These are phyloP conservation scores for Linderniella brevidens DNA, from an alignment of 257 asterid genomes.

Conservation along the genomic window DNA sequence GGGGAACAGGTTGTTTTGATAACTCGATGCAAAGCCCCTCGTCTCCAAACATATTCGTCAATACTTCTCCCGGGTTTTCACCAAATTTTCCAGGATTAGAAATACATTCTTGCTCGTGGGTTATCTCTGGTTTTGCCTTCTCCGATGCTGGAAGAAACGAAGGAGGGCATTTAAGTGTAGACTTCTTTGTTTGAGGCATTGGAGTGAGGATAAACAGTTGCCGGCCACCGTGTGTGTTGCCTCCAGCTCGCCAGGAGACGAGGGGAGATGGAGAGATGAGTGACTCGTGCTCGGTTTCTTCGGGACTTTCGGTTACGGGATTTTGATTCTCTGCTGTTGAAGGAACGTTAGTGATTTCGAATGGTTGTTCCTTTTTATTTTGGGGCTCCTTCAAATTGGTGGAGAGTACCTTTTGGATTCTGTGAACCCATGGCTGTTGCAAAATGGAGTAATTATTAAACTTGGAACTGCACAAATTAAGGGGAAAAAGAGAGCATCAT, in stretches of 20 bases:
- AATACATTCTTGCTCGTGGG: conserved; percentile 12
- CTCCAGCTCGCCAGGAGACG: conserved; percentile 78
- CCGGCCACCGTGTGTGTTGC: conserved; percentile 45
- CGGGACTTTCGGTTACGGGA: conserved; percentile 37
- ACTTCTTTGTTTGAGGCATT: conserved; percentile 34
- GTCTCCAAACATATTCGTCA: background rate
- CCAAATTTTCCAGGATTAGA: conserved; percentile 3
- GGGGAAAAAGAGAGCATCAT: conserved; percentile 3
- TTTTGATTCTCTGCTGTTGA: conserved; percentile 12
- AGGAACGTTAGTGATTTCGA: conserved; percentile 12
- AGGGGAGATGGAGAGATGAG: conserved; percentile 88
- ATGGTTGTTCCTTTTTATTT: conserved; percentile 18
- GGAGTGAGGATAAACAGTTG: conserved; percentile 91
- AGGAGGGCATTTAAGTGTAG: conserved; percentile 20
- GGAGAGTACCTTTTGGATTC: conserved; percentile 38
- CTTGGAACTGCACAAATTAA: background rate
- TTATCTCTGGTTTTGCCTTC: conserved; percentile 11
- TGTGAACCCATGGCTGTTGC: conserved; percentile 81
- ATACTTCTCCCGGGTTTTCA: background rate
- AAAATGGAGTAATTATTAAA: conserved; percentile 5
- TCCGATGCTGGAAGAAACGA: conserved; percentile 14
- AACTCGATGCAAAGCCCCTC: no score
- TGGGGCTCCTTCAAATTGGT: conserved; percentile 16
- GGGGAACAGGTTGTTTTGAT: no score
- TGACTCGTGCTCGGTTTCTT: conserved; percentile 41